These are phyloP conservation scores for Eucalyptus shirleyi DNA, from an alignment of 345 rosid species.

Conservation along the genomic window DNA sequence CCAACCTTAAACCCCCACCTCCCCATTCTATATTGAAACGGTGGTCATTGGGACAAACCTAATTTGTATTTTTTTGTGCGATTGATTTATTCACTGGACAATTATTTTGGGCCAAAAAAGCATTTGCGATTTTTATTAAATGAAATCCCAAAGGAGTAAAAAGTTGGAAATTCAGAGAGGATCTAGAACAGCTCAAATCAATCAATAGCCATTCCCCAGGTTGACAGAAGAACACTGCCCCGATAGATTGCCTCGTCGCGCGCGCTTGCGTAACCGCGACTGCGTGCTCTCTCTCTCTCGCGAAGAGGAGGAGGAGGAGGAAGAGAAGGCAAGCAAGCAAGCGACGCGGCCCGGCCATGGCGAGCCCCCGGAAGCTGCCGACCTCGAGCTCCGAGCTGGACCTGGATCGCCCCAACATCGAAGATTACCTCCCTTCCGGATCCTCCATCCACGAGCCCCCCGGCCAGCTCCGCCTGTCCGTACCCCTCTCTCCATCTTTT, in stretches of 20 bases:
- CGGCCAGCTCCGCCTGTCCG: constrained; percentile 82
- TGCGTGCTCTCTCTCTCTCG: background rate
- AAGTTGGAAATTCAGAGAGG: background rate
- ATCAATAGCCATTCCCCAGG: background rate
- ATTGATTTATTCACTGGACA: background rate
- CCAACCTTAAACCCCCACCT: fast-evolving
- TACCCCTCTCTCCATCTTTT: background rate
- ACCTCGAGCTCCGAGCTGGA: constrained; percentile 74
- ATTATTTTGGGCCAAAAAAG: background rate
- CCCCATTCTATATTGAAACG: fast-evolving
- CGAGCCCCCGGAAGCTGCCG: constrained; percentile 10
- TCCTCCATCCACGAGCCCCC: constrained; percentile 69
- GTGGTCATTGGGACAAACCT: fast-evolving
- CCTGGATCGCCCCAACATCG: constrained; percentile 76
- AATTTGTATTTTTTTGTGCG: background rate
- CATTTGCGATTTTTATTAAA: background rate
- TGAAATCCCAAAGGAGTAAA: background rate
- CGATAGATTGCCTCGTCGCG: background rate
- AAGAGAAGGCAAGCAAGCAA: background rate
- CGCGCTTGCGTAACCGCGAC: background rate
- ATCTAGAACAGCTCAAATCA: background rate
- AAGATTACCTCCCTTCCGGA: constrained; percentile 96
- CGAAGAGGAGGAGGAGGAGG: background rate
- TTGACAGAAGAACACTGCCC: background rate
- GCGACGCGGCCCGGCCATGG: background rate